Conservation (phyloP, 176 grass and related monocot genomes). For the Pontederia paniculata region DNA sequence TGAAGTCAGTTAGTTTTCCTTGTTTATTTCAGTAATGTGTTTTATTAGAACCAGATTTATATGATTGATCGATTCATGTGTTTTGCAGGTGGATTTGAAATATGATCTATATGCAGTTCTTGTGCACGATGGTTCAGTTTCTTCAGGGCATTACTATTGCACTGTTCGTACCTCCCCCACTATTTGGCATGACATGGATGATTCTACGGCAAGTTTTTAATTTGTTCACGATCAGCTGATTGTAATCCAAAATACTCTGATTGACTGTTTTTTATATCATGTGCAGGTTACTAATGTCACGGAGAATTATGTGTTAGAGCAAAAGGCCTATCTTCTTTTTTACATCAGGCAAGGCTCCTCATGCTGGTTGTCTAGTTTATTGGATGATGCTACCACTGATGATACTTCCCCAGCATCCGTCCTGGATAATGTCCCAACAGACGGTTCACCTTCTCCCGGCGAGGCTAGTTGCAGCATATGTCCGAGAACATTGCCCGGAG, state of each 20-base stretch:
- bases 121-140: constrained; percentile 49
- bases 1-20: constrained; percentile 24
- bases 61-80: too few relatives aligned
- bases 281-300: constrained; percentile 56
- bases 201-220: constrained; percentile 53
- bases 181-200: constrained; percentile 66
- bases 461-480: constrained; percentile 19
- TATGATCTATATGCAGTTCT: constrained; percentile 88
- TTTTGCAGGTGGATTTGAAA: constrained; percentile 42
- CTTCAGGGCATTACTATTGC: constrained; percentile 76
- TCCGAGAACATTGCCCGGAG: too few relatives aligned
- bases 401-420: constrained; percentile 62
- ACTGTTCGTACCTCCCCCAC: constrained; percentile 58
- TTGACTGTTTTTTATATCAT: neutral
- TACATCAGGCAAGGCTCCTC: constrained; percentile 67
- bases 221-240: neutral
- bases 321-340: constrained; percentile 80
- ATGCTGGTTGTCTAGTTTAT: constrained; percentile 68
- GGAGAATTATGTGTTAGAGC: constrained; percentile 34
- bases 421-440: constrained; percentile 35
- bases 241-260: neutral
- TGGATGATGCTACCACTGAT: constrained; percentile 25
- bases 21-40: constrained; percentile 11
- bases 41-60: too few relatives aligned
- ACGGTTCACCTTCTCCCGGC: constrained; percentile 25